A percentile compares a stretch with the other conserved stretches of the same genome.
phyloP scores from a whole-genome alignment of 2,329 filamentous ascomycete genomes.

The Pestalotiopsis sp. region DNA sequence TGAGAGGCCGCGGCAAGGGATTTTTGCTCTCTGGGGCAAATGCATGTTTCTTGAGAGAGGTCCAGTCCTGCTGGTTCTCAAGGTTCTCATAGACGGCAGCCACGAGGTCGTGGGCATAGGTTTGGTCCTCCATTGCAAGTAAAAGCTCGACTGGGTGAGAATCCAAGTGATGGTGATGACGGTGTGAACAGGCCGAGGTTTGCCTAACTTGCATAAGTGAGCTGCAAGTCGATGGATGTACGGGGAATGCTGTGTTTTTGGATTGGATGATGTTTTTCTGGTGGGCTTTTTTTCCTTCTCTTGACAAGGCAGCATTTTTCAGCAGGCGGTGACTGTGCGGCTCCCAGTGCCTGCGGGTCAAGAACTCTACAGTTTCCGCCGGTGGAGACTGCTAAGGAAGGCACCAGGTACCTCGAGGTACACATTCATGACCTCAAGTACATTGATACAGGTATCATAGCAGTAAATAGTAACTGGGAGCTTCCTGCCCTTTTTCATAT shows the following conservation, averaged over 20 bases:
- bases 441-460: not conserved
- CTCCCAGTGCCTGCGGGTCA: not conserved
- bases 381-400: not conserved
- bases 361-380: not conserved
- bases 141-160: not conserved
- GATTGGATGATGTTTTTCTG: not conserved
- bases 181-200: not conserved
- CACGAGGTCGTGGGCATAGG: slow-evolving; percentile 45
- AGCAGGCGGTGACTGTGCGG: slow-evolving; percentile 5
- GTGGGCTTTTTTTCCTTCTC: not conserved
- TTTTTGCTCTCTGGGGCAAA: slow-evolving; percentile 33
- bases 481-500: too few species aligned
- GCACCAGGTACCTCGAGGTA: not conserved
- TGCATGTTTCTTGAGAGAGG: slow-evolving; percentile 56
- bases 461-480: too few species aligned
- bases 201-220: not conserved
- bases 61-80: slow-evolving; percentile 76
- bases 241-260: not conserved
- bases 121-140: slow-evolving; percentile 21
- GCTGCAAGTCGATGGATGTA: not conserved
- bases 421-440: not conserved
- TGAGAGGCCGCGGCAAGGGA: slow-evolving; percentile 59
- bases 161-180: not conserved
- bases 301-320: not conserved
- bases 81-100: slow-evolving; percentile 70